Conservation (phyloP, 106 monocot genomes). For the Dioscorea alata region DNA sequence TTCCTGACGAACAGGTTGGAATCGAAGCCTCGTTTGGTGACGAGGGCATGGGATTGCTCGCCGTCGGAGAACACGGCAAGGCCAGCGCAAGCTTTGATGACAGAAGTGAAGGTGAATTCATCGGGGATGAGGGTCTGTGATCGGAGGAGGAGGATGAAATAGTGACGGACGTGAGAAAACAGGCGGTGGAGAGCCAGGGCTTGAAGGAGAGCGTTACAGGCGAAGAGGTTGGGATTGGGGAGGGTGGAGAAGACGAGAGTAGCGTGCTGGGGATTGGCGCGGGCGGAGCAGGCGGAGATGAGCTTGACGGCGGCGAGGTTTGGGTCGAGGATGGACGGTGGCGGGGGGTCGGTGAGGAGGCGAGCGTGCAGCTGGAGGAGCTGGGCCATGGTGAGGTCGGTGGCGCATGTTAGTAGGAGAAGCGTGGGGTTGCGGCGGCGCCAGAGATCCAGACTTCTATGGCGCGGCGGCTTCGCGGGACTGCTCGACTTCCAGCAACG, state of each 20-base stretch:
- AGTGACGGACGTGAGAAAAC: conserved; percentile 18
- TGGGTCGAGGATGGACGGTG: conserved; percentile 15
- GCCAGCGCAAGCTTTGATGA: conserved; percentile 29
- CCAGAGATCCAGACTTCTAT: neutral
- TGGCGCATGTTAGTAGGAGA: conserved; percentile 17
- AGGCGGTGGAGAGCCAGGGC: conserved; percentile 27
- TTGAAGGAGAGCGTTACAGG: conserved; percentile 31
- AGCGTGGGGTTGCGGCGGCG: conserved; percentile 3
- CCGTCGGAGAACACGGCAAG: conserved; percentile 9
- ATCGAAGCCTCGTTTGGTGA: conserved; percentile 19
- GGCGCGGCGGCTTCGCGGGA: neutral
- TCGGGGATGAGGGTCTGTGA: conserved; percentile 8
- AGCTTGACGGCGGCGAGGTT: conserved; percentile 35
- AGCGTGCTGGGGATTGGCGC: conserved; percentile 24
- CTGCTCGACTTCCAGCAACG: neutral
- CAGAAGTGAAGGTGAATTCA: conserved; percentile 41
- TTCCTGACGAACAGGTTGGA: conserved; percentile 32
- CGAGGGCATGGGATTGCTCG: conserved; percentile 18
- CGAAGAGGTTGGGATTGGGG: conserved; percentile 31
- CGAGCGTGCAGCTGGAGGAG: conserved; percentile 31
- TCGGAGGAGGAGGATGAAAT: conserved; percentile 18
- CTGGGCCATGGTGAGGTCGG: conserved; percentile 9
- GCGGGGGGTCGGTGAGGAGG: conserved; percentile 22
- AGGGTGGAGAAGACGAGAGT: conserved; percentile 27
- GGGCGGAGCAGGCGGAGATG: conserved; percentile 18